A percentile compares a stretch with the other conserved stretches of the same genome.
Evolutionary conservation across 2,329 filamentous ascomycete species (phyloP).

Genomic region (Raffaelea deltoideospora): DNA sequence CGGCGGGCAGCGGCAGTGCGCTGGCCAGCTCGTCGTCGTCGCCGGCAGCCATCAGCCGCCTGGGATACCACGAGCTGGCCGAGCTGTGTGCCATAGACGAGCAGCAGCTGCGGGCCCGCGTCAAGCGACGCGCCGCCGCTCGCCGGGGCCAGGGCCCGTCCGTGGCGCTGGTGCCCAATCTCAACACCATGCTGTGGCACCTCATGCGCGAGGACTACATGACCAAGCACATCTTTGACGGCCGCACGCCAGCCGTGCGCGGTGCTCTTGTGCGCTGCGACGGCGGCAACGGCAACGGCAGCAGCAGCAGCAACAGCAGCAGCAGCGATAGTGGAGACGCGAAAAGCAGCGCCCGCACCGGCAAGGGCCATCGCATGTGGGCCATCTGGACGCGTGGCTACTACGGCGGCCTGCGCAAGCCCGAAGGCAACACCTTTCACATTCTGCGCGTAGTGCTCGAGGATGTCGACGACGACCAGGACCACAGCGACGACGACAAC

Average conservation of each 20-base stretch:
- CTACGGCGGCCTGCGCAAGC: slow-evolving; percentile 35
- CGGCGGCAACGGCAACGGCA: background rate
- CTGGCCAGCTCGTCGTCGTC: slow-evolving; percentile 9
- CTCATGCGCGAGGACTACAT: slow-evolving; percentile 71
- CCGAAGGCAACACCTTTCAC: slow-evolving; percentile 51
- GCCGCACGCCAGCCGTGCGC: slow-evolving; percentile 40
- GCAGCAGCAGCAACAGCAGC: too few species aligned
- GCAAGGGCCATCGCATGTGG: slow-evolving; percentile 49
- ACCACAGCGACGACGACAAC: slow-evolving; percentile 9
- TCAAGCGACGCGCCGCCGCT: slow-evolving; percentile 18
- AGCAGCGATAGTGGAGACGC: too few species aligned
- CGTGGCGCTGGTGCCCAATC: slow-evolving; percentile 55
- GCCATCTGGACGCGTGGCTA: slow-evolving; percentile 57
- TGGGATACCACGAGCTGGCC: slow-evolving; percentile 46
- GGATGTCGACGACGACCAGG: slow-evolving; percentile 30
- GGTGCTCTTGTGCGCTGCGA: slow-evolving; percentile 41
- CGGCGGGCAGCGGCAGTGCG: too few species aligned
- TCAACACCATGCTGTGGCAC: slow-evolving; percentile 59
- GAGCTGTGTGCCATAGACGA: slow-evolving; percentile 51
- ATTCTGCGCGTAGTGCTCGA: slow-evolving; percentile 57
- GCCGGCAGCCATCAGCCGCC: slow-evolving; percentile 17
- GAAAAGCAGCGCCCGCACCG: too few species aligned
- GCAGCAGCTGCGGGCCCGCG: slow-evolving; percentile 36
- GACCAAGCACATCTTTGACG: slow-evolving; percentile 45
- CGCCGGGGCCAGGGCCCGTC: slow-evolving; percentile 18